Percentiles rank a stretch among this genome's conserved stretches.
Evolutionary conservation across 2,329 filamentous ascomycete species (phyloP).

Genomic region (Alternaria burnsii): DNA sequence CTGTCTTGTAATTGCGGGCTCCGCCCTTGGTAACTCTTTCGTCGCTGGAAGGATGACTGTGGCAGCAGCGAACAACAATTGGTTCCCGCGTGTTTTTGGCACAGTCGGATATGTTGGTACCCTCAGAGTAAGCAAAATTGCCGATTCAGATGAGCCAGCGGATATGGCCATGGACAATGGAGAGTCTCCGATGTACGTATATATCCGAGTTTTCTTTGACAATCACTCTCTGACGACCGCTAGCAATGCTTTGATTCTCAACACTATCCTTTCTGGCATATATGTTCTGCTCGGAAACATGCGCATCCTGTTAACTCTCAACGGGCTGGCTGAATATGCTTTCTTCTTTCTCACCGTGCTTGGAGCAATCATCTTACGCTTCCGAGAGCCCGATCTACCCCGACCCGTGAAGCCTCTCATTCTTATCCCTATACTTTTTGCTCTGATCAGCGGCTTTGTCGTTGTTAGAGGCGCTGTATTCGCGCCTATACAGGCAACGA

Average conservation of each 20-base stretch:
- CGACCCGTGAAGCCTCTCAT: conserved; percentile 68
- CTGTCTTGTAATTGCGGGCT: conserved; percentile 69
- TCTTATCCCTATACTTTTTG: conserved; percentile 63
- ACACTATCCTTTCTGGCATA: conserved; percentile 55
- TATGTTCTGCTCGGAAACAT: conserved; percentile 71
- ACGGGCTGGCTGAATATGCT: conserved; percentile 58
- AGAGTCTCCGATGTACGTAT: conserved; percentile 46
- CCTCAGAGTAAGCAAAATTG: conserved; percentile 29
- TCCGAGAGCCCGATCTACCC: conserved; percentile 62
- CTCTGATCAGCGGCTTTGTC: conserved; percentile 61
- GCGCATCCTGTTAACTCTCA: conserved; percentile 66
- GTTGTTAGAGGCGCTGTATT: conserved; percentile 48
- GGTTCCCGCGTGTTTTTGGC: conserved; percentile 40
- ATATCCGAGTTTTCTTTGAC: background rate
- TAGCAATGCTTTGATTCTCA: conserved; percentile 47
- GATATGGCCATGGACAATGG: conserved; percentile 43
- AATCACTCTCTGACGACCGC: background rate
- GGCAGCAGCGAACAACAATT: conserved; percentile 57
- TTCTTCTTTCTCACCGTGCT: conserved; percentile 72
- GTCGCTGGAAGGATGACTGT: conserved; percentile 71
- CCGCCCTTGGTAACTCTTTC: conserved; percentile 69
- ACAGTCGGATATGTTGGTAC: conserved; percentile 43
- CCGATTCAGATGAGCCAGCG: conserved; percentile 15
- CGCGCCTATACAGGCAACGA: conserved; percentile 42
- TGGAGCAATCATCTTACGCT: conserved; percentile 66